Evolutionary conservation across 2,329 filamentous ascomycete genomes (phyloP).

Genomic region (Claviceps digitariae): DNA sequence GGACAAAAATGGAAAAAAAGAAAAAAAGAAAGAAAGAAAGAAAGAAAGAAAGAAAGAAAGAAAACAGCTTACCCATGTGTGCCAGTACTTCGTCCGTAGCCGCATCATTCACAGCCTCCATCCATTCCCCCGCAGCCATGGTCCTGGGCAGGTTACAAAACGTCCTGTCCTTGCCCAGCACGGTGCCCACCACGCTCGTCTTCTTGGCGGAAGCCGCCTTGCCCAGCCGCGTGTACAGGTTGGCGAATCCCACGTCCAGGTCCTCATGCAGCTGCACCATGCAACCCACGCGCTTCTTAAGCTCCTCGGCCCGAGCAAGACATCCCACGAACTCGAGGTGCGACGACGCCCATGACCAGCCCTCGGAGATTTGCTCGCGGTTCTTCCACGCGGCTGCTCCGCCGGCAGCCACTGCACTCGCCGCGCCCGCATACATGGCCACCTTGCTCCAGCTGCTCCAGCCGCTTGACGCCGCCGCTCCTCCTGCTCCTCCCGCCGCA

Average conservation of each 20-base stretch:
- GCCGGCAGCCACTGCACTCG: slow-evolving; percentile 67
- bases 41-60: slow-evolving; percentile 8
- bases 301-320: slow-evolving; percentile 68
- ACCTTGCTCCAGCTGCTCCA: slow-evolving; percentile 79
- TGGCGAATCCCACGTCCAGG: slow-evolving; percentile 62
- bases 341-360: slow-evolving; percentile 71
- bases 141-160: slow-evolving; percentile 72
- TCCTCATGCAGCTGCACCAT: slow-evolving; percentile 52
- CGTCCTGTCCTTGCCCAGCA: slow-evolving; percentile 60
- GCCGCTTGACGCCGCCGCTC: slow-evolving; percentile 11
- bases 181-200: slow-evolving; percentile 38
- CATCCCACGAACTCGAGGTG: slow-evolving; percentile 92
- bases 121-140: slow-evolving; percentile 44
- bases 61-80: slow-evolving; percentile 49
- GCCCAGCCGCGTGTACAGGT: slow-evolving; percentile 78
- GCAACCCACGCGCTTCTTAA: slow-evolving; percentile 57
- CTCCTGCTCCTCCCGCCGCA: background rate
- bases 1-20: background rate
- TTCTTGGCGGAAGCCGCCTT: slow-evolving; percentile 44
- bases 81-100: slow-evolving; percentile 67
- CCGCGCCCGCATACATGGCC: slow-evolving; percentile 75
- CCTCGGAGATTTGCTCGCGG: slow-evolving; percentile 62
- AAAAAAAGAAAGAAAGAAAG: background rate
- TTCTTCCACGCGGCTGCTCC: slow-evolving; percentile 79
- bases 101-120: slow-evolving; percentile 62